Evolutionary conservation across 2,329 filamentous ascomycete species (phyloP), one percentile per base, ranked within the genome.

Genomic region (Fusarium staphyleae): DNA sequence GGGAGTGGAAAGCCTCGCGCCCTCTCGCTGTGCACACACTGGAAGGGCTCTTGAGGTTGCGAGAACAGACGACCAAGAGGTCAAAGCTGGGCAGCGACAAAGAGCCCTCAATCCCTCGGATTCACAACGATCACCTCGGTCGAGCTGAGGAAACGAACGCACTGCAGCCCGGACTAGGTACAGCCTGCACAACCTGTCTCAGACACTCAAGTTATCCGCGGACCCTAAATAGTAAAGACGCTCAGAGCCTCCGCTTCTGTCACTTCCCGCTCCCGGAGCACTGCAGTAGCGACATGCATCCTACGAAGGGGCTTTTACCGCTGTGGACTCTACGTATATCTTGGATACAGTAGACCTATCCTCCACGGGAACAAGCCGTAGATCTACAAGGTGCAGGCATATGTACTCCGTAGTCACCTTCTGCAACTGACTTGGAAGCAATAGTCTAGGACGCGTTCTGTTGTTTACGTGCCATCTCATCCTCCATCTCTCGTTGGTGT

Each of bases 261-360:
- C 58, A 48, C 54, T 55, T 62, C 54, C 58, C 58, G 51, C 46
- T 62, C 51, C 50, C 55, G 58, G 58, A 55, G 55, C 58, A 28
- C 26, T 62, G 59, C 59, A 62, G 55, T 60, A 62, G 59, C n/a
- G 47, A 59, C 45, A 48, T 62, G 56, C 60, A 63, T 50, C 40
- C 41, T 43, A 49, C 28, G 37, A 58, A 61, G 60, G 56, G 57
- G 52, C 43, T 46, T 39, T 47, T 60, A 40, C 34, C 32, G 11
- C 32, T 42, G 39, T 48, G 35, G 52, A 18, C 30, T 29, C 41
- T 24, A 6, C 3, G 7, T 3, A 24, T 8, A 8, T 8, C 22
- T 24, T 24, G 22, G 8, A 8, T 8, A 14, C 18, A n/a, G n/a
- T n/a, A n/a, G n/a, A n/a, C n/a, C n/a, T n/a, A 36, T 9, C 32